A percentile compares a stretch with the other conserved stretches of the same genome.
phyloP scores from a whole-genome alignment of 768 basidiomycete species.

The Pisolithus marmoratus region DNA sequence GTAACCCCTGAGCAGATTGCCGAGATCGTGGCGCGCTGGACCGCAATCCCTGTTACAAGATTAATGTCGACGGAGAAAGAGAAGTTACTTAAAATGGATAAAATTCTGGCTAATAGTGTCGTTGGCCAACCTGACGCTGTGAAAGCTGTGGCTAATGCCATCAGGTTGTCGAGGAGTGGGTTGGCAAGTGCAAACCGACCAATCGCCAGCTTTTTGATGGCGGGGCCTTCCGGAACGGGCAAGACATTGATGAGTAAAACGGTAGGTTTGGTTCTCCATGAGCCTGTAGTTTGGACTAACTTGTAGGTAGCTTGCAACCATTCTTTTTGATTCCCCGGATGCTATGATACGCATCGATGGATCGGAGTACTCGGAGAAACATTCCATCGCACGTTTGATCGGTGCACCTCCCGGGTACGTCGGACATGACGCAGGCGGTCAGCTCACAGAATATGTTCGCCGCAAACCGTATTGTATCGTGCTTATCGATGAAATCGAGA shows the following conservation, averaged over 20 bases:
- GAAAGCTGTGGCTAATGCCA: constrained; percentile 89
- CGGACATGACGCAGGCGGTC: constrained; percentile 85
- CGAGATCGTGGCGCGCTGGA: constrained; percentile 92
- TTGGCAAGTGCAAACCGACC: constrained; percentile 83
- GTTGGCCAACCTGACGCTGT: constrained; percentile 91
- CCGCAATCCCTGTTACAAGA: constrained; percentile 83
- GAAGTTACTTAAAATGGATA: constrained; percentile 84
- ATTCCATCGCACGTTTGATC: constrained; percentile 66
- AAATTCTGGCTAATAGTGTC: constrained; percentile 66
- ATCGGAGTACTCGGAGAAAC: constrained; percentile 87
- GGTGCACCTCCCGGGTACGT: constrained; percentile 82
- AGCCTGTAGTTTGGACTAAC: neutral
- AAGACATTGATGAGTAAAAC: constrained; percentile 91
- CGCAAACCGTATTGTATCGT: constrained; percentile 87
- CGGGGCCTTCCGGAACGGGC: constrained; percentile 86
- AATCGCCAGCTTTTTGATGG: constrained; percentile 90
- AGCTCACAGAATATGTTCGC: constrained; percentile 89
- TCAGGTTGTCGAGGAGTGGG: constrained; percentile 90
- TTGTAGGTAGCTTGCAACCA: constrained; percentile 62
- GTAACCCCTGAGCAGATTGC: constrained; percentile 90
- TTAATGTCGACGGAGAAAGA: constrained; percentile 88
- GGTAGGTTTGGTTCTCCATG: constrained; percentile 36
- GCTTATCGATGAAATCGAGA: constrained; percentile 87
- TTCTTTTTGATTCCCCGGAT: constrained; percentile 87
- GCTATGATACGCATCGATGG: constrained; percentile 92